Evolutionary conservation across 257 asterid species (phyloP).

Genomic region (Jacaranda copaia): DNA sequence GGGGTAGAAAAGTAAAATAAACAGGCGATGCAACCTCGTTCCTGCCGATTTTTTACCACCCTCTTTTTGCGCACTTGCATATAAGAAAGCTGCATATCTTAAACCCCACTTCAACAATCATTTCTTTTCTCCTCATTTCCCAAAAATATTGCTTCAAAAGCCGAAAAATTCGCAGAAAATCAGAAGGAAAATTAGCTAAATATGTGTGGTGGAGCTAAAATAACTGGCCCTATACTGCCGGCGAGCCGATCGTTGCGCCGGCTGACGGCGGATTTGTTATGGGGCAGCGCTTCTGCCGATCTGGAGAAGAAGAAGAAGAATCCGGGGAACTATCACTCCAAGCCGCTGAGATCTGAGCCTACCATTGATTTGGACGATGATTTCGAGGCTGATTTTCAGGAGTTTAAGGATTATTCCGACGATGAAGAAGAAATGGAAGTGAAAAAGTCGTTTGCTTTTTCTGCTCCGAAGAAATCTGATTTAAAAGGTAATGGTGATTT

Average conservation of each 20-base stretch:
- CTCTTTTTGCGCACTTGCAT: slow-evolving; percentile 34
- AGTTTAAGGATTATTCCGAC: slow-evolving; percentile 66
- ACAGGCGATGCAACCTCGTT: slow-evolving; percentile 40
- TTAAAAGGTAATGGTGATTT: slow-evolving; percentile 38
- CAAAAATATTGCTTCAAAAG: neutral
- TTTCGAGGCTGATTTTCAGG: slow-evolving; percentile 90
- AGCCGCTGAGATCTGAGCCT: slow-evolving; percentile 63
- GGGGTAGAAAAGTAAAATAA: slow-evolving; percentile 32
- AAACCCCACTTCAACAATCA: slow-evolving; percentile 28
- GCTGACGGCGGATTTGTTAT: slow-evolving; percentile 79
- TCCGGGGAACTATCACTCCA: slow-evolving; percentile 48
- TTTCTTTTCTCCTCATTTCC: slow-evolving; percentile 25
- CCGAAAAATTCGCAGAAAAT: slow-evolving; percentile 14
- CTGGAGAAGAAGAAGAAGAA: slow-evolving; percentile 53
- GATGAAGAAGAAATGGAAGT: slow-evolving; percentile 52
- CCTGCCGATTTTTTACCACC: slow-evolving; percentile 48
- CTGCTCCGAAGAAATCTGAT: slow-evolving; percentile 53
- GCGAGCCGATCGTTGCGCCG: slow-evolving; percentile 71
- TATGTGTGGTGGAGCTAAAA: slow-evolving; percentile 96
- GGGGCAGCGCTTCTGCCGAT: slow-evolving; percentile 67
- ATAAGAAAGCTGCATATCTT: slow-evolving; percentile 28
- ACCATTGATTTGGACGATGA: slow-evolving; percentile 63
- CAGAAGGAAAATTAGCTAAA: neutral
- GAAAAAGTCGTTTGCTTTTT: slow-evolving; percentile 55
- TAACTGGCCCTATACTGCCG: slow-evolving; percentile 67